These are phyloP conservation scores for Phytophthora fragariae DNA, from an alignment of 352 stramenopile genomes.

Conservation along the genomic window DNA sequence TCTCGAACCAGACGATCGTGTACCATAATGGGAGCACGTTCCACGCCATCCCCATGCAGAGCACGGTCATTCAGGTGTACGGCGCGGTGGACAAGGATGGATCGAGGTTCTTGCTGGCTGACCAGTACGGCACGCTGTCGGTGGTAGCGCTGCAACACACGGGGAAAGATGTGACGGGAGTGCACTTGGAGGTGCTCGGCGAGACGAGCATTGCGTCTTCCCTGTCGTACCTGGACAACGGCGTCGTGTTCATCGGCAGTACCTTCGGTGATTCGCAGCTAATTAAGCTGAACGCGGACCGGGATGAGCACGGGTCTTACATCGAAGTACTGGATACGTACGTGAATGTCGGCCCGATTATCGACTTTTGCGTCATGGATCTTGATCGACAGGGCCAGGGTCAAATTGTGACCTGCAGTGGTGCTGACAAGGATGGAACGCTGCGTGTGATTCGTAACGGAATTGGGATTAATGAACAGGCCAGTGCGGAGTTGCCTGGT, in stretches of 20 bases:
- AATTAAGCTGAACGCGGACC: constrained; percentile 91
- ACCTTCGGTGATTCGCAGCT: constrained; percentile 96
- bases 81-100: constrained; percentile 89
- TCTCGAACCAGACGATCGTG: constrained; percentile 93
- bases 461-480: constrained; percentile 98
- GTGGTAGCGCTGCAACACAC: constrained; percentile 89
- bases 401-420: constrained; percentile 97
- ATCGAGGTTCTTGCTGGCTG: constrained; percentile 88
- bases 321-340: constrained; percentile 97
- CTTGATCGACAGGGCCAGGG: constrained; percentile 94
- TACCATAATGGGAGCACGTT: constrained; percentile 92
- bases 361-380: constrained; percentile 98
- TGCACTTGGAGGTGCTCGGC: constrained; percentile 96
- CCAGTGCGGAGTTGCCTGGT: constrained; percentile 94
- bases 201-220: constrained; percentile 92
- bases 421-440: constrained; percentile 95
- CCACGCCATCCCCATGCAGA: constrained; percentile 93
- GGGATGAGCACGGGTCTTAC: constrained; percentile 87
- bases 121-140: constrained; percentile 91
- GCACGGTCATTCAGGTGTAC: constrained; percentile 91
- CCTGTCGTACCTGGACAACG: constrained; percentile 95
- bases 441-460: constrained; percentile 98
- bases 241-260: constrained; percentile 96
- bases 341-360: constrained; percentile 97
- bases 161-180: constrained; percentile 70